phyloP scores from a whole-genome alignment of 805 yeast species.

The Clavispora vitiphila region DNA sequence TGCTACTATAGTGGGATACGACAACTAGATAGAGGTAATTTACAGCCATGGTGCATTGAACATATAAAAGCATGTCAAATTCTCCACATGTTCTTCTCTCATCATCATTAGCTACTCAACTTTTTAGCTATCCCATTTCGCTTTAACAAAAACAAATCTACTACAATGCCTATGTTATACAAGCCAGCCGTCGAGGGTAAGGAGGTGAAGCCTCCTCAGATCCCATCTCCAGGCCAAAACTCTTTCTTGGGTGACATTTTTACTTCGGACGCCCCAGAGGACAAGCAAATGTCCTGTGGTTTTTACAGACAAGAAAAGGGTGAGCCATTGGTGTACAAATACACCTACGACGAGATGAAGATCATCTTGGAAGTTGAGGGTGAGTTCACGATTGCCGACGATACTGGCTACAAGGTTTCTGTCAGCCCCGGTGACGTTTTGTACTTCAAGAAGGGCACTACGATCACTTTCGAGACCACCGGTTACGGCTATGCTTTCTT shows the following conservation, averaged over 20 bases:
- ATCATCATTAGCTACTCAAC: not conserved
- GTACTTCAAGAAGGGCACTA: conserved; percentile 63
- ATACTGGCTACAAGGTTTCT: conserved; percentile 53
- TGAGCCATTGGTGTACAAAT: conserved; percentile 61
- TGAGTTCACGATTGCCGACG: conserved; percentile 57
- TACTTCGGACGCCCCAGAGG: conserved; percentile 56
- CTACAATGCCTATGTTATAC: conserved; percentile 53
- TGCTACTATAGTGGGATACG: not conserved
- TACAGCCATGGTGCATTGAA: not conserved
- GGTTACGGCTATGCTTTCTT: conserved; percentile 64
- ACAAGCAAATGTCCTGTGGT: conserved; percentile 59
- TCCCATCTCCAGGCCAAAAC: conserved; percentile 63
- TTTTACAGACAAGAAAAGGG: conserved; percentile 68
- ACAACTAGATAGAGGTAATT: not conserved
- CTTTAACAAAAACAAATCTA: not conserved
- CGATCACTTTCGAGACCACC: conserved; percentile 54
- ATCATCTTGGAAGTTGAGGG: conserved; percentile 65
- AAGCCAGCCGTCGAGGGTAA: conserved; percentile 49
- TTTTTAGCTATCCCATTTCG: not conserved
- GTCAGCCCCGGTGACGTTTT: conserved; percentile 64
- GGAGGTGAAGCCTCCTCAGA: conserved; percentile 50
- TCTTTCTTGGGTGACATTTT: conserved; percentile 65
- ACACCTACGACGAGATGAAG: conserved; percentile 65
- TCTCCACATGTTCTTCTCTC: not conserved
- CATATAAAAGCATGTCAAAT: not conserved